Conservation (phyloP, 768 basidiomycete genomes). For the Termitomyces heimii region DNA sequence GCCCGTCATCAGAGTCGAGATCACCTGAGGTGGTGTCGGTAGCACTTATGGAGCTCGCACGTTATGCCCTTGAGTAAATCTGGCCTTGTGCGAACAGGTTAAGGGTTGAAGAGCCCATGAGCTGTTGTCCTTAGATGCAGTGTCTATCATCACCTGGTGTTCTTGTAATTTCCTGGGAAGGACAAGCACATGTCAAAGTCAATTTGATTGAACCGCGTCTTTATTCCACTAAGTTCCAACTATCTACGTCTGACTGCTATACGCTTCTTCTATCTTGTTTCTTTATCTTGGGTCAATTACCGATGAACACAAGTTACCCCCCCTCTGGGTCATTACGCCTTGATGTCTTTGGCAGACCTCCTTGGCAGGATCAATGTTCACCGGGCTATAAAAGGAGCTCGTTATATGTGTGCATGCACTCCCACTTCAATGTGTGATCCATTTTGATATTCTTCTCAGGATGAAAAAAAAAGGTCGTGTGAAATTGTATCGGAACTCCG, state of each 20-base stretch:
- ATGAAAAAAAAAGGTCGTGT: constrained; percentile 1
- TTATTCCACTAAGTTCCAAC: neutral
- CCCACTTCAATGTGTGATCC: constrained; percentile 1
- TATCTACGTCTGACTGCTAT: neutral
- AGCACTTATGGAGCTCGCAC: neutral
- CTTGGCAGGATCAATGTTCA: neutral
- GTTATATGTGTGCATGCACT: neutral
- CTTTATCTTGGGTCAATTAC: neutral
- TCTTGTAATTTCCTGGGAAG: neutral
- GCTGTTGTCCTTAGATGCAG: neutral
- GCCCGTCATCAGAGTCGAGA: neutral
- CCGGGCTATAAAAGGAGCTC: neutral
- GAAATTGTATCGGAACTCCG: constrained; percentile 7
- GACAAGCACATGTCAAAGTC: neutral
- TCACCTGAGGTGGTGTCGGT: neutral
- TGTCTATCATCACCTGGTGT: neutral
- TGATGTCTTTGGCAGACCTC: neutral
- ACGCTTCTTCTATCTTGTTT: neutral
- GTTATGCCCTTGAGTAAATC: neutral
- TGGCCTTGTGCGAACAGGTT: neutral
- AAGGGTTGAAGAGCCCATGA: neutral
- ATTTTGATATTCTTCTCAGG: neutral
- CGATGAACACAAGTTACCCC: neutral
- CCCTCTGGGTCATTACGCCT: neutral
- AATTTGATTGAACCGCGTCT: neutral